Percentiles rank a stretch among this genome's conserved stretches.
Evolutionary conservation across 805 yeast genomes (phyloP).

Genomic region (Zygotorulaspora chibaensis): DNA sequence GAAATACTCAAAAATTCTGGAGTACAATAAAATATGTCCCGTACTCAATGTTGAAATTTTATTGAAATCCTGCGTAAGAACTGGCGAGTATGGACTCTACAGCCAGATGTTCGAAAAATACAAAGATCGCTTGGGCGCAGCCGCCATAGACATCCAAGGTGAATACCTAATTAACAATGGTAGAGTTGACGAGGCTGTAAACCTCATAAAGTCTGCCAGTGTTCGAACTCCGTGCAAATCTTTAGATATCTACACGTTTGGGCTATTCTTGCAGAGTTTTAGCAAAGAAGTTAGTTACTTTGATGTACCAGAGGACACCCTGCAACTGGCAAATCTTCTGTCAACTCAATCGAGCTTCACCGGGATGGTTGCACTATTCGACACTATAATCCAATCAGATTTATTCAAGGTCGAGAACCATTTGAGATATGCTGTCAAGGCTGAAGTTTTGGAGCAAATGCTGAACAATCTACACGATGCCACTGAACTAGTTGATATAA

Average conservation of each 20-base stretch:
- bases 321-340: constrained; percentile 30
- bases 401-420: constrained; percentile 7
- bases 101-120: constrained; percentile 17
- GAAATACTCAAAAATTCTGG: constrained; percentile 17
- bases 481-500: constrained; percentile 14
- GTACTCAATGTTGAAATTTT: constrained; percentile 23
- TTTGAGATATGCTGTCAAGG: constrained; percentile 8
- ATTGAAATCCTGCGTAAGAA: constrained; percentile 25
- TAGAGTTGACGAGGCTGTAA: constrained; percentile 23
- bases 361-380: constrained; percentile 18
- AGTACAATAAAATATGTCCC: constrained; percentile 27
- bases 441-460: constrained; percentile 26
- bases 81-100: constrained; percentile 23
- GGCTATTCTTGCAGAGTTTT: constrained; percentile 25
- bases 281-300: constrained; percentile 7
- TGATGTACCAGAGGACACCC: constrained; percentile 21
- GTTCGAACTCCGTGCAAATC: constrained; percentile 18
- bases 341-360: constrained; percentile 21
- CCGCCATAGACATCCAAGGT: constrained; percentile 18
- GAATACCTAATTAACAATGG: constrained; percentile 23
- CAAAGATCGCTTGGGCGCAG: constrained; percentile 13
- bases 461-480: constrained; percentile 27
- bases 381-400: constrained; percentile 15
- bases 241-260: constrained; percentile 24
- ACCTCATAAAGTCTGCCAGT: constrained; percentile 12